Base-by-base conservation (phyloP, 2,329 filamentous ascomycete species). In the Verticillium albo-atrum region DNA sequence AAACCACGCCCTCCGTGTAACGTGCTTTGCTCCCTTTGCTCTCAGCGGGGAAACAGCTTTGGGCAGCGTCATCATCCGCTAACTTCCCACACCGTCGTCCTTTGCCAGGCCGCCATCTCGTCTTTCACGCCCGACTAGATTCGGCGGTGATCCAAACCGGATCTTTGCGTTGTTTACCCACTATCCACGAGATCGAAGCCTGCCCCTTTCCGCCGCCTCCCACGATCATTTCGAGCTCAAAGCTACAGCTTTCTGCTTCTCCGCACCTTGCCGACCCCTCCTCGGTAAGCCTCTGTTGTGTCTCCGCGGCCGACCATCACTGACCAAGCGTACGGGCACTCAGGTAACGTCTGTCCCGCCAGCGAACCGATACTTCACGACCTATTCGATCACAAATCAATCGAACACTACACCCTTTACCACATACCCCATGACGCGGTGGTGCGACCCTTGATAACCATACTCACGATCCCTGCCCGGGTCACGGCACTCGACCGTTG, bases 401-500 rank as follows among this genome's bases (percentile, higher is more conserved):
- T 74, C 73, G 57, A 66, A 52, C 60, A 55, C 50, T 64, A 56
- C 53, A 58, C 69, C 54, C 23, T 27, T 17, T 32, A 34, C 34
- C 14, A 10, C 42, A 20, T 23, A 14, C 42, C 42, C 20, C 42
- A 47, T 47, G 42, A 23, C 42, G 42, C 42, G 42, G 42, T 20
- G 6, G 42, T 23, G 42, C n/a, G 42, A 23, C n/a, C 42, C 42
- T 12, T 20, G 25, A 25, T 47, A 47, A 47, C 3, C 42, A 2
- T 47, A 47, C 10, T 12, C 42, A 47, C 51, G 25, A 28, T 30
- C 87, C 87, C 77, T 79, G 86, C 88, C 90, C 72, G 89, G 89
- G 86, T 89, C 71, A 92, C 85, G 89, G 82, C 86, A 80, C 72
- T 72, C 74, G 68, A 68, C 74, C 74, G 74, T 78, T 82, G 82